Evolutionary conservation across 208 protist species (phyloP), one percentile per base, ranked within the genome.

Genomic region (Trypanosoma avium): DNA sequence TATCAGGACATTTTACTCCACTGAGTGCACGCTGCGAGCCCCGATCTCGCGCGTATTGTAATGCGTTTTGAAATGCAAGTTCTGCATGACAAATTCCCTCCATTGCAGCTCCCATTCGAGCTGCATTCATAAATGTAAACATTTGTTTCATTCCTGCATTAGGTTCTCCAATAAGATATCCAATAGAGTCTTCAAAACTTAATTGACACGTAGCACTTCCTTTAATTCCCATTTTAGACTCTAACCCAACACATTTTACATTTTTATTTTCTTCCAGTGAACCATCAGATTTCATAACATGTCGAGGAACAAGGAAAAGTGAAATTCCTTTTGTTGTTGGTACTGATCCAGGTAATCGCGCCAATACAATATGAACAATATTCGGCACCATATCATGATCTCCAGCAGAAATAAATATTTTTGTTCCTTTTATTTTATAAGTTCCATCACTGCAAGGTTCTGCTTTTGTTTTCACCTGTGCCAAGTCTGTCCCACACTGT

Each of bases 171-270:
- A 97, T 93, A 38, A 97, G 65, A 59, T 88, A 95, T 36, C 92
- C 92, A 13, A 86, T 60, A 30, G 82, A 82, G 61, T 86, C 81
- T 21, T 93, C 82, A 72, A 97, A 95, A 65, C 82, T 73, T 38
- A 97, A 75, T 76, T 93, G 83, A 64, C 76, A 83, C 17, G 84
- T 93, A 13, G 82, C 45, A 62, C 79, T 89, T 40, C 73, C 84
- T 63, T 95, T 88, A 65, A 93, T 94, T 49, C 92, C 92, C 89
- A 97, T 94, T 70, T 95, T 94, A 22, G 91, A 70, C 76, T 95
- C 87, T 15, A 97, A 61, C 7, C 75, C 78, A 3, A 67, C 74
- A 62, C 79, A 85, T 35, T 75, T 73, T 22, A 90, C 81, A 64
- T 91, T 87, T 58, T 82, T 86, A 32, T 77, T 63, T 45, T 61